Evolutionary conservation across 2,329 filamentous ascomycete species (phyloP).

Genomic region (Nemania diffusa): DNA sequence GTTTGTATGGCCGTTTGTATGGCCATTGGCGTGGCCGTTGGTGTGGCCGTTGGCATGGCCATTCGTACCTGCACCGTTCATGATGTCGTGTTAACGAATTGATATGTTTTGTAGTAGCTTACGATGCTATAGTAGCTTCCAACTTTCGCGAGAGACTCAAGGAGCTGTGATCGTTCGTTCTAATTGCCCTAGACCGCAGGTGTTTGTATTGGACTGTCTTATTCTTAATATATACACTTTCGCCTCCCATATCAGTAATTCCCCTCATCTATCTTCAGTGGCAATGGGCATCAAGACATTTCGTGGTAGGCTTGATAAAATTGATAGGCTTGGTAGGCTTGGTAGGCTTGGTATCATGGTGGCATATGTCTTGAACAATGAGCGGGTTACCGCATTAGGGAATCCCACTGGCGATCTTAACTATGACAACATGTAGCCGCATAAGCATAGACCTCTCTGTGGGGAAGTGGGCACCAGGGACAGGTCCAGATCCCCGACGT

Average conservation of each 20-base stretch:
- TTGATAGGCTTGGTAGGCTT: slow-evolving; percentile 16
- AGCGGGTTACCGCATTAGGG: slow-evolving; percentile 32
- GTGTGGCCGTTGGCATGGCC: slow-evolving; percentile 30
- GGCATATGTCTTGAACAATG: not conserved
- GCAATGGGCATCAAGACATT: slow-evolving; percentile 4
- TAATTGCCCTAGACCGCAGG: not conserved
- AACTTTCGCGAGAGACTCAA: not conserved
- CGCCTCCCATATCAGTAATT: not conserved
- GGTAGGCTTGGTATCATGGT: slow-evolving; percentile 14
- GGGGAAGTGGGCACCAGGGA: slow-evolving; percentile 29
- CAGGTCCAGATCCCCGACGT: slow-evolving; percentile 26
- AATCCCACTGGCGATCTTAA: slow-evolving; percentile 26
- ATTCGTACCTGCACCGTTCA: slow-evolving; percentile 28
- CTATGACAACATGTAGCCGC: slow-evolving; percentile 29
- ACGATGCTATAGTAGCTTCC: not conserved
- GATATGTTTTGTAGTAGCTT: not conserved
- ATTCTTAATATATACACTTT: not conserved
- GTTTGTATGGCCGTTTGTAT: slow-evolving; percentile 37
- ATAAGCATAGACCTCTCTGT: slow-evolving; percentile 27
- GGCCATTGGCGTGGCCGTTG: slow-evolving; percentile 22
- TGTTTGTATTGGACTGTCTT: slow-evolving; percentile 3
- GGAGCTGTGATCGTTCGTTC: not conserved
- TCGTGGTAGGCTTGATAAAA: too few species aligned
- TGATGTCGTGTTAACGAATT: slow-evolving; percentile 7
- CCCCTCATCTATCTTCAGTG: slow-evolving; percentile 8